Conservation (phyloP, 805 yeast genomes). For the Lipomyces sp. region DNA sequence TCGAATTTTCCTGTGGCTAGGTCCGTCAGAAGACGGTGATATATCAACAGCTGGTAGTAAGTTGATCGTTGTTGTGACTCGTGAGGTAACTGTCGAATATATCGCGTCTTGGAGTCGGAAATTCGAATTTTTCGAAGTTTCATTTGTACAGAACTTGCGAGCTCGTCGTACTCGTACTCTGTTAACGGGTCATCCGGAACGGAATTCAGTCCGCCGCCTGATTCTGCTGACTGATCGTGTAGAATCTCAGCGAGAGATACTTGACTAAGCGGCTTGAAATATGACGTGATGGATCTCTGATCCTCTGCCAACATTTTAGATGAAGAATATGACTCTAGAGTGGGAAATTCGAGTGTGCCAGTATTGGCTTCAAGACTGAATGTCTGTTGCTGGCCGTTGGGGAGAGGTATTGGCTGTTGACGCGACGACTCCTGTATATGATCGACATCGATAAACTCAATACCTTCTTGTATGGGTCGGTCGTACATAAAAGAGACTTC, state of each 20-base stretch:
- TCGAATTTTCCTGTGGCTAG: constrained; percentile 29
- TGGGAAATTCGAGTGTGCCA: neutral
- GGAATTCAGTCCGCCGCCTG: neutral
- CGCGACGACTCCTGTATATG: constrained; percentile 4
- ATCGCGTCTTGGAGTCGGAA: constrained; percentile 33
- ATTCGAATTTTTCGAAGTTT: constrained; percentile 24
- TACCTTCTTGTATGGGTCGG: constrained; percentile 17
- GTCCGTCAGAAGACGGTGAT: constrained; percentile 26
- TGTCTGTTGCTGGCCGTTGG: neutral
- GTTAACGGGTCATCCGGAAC: neutral
- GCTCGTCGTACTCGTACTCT: neutral
- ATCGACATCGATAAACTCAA: constrained; percentile 25
- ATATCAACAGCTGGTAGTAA: constrained; percentile 30
- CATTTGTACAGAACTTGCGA: neutral
- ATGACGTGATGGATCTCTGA: constrained; percentile 4
- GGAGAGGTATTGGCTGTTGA: neutral
- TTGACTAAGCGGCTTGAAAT: constrained; percentile 17
- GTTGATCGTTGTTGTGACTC: constrained; percentile 32
- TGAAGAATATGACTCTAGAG: neutral
- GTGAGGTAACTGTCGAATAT: constrained; percentile 15
- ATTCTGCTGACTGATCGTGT: neutral
- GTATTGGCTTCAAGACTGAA: neutral
- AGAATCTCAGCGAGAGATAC: neutral
- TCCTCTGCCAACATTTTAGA: neutral
- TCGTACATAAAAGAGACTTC: constrained; percentile 27